Percentiles rank a stretch among this genome's conserved stretches.
Evolutionary conservation across 1,284 basidiomycete species (phyloP).

Genomic region (Porphyrellus sp.): DNA sequence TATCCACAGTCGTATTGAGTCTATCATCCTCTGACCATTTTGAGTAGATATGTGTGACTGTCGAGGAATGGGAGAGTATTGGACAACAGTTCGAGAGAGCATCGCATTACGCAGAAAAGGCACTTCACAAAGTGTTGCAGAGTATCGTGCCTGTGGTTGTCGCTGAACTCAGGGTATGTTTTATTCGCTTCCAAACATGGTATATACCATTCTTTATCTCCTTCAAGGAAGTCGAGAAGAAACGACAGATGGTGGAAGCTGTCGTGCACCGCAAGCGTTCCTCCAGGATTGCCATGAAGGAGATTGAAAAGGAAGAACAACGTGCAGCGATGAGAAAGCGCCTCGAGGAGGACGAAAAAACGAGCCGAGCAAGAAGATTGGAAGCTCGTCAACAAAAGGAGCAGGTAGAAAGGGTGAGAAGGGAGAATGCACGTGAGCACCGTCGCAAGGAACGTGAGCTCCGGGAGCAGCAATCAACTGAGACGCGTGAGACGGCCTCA

Average conservation of each 20-base stretch:
- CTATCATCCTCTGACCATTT: constrained; percentile 2
- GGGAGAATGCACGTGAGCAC: constrained; percentile 55
- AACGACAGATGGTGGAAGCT: constrained; percentile 62
- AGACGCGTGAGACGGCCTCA: constrained; percentile 5
- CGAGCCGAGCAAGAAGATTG: constrained; percentile 55
- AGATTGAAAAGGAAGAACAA: constrained; percentile 69
- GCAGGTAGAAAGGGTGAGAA: constrained; percentile 55
- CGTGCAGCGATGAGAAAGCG: constrained; percentile 49
- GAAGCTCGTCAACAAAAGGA: constrained; percentile 66
- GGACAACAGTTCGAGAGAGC: constrained; percentile 69
- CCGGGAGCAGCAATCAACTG: constrained; percentile 27
- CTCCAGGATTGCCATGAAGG: constrained; percentile 74
- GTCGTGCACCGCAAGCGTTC: constrained; percentile 79
- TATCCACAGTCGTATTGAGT: constrained; percentile 14
- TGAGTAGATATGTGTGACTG: constrained; percentile 71
- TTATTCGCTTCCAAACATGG: not conserved
- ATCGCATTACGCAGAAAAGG: constrained; percentile 76
- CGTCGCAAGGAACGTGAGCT: constrained; percentile 49
- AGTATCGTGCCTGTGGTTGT: constrained; percentile 65
- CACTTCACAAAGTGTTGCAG: constrained; percentile 67
- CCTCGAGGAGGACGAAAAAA: constrained; percentile 63
- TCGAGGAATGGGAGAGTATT: constrained; percentile 77
- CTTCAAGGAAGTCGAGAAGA: constrained; percentile 59
- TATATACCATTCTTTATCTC: constrained; percentile 6
- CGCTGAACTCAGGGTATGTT: constrained; percentile 48